Evolutionary conservation across 768 basidiomycete species (phyloP).

Genomic region (Leucocoprinus birnbaumii): DNA sequence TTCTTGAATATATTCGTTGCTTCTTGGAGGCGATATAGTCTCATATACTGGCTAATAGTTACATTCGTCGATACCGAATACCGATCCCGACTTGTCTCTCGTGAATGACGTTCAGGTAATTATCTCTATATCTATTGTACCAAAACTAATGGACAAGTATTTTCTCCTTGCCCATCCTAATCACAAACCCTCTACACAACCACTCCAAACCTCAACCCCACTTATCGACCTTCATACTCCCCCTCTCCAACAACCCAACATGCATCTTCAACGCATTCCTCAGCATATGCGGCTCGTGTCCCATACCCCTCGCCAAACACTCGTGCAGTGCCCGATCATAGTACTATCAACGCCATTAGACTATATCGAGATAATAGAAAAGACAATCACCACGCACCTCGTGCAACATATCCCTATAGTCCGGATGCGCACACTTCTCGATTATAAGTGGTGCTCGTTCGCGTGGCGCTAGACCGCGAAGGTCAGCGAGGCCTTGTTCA

Average conservation of each 20-base stretch:
- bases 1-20: no score
- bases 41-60: no score
- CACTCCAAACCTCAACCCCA: constrained; percentile 27
- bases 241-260: constrained; percentile 31
- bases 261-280: constrained; percentile 37
- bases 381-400: constrained; percentile 23
- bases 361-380: constrained; percentile 4
- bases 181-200: no score
- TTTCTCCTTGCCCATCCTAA: no score
- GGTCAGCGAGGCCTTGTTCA: constrained; percentile 46
- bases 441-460: constrained; percentile 46
- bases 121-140: no score
- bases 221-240: constrained; percentile 35
- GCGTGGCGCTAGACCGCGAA: constrained; percentile 42
- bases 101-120: no score
- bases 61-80: no score
- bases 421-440: constrained; percentile 45
- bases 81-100: no score
- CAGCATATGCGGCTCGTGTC: constrained; percentile 48
- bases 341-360: constrained; percentile 26
- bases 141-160: no score
- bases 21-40: no score
- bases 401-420: constrained; percentile 37
- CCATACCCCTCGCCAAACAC: constrained; percentile 39
- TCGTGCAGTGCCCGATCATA: constrained; percentile 41